Conservation (phyloP, 2,329 filamentous ascomycete species). For the Ceratocystis cacaofunesta region DNA sequence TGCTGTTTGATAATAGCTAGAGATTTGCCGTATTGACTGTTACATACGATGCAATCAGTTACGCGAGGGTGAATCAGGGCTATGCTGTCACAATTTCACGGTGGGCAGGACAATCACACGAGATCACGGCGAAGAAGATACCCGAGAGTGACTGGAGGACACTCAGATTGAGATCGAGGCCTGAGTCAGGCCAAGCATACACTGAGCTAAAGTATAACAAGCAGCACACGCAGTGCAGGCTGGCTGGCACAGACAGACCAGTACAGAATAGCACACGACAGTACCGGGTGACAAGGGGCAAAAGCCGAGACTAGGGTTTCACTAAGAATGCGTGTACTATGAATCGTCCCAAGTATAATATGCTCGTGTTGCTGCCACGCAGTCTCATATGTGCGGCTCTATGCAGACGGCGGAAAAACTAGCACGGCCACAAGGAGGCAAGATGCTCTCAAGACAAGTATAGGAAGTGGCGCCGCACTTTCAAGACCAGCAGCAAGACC, state of each 20-base stretch:
- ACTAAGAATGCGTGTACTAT: background rate
- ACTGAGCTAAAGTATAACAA: background rate
- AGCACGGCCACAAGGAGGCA: background rate
- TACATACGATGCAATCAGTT: background rate
- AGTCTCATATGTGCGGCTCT: slow-evolving; percentile 3
- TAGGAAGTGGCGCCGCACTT: background rate
- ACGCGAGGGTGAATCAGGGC: background rate
- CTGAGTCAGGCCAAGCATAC: background rate
- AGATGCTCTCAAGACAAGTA: background rate
- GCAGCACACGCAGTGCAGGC: background rate
- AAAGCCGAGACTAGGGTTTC: background rate
- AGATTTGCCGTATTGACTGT: background rate
- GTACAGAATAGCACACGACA: background rate
- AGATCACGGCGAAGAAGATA: background rate
- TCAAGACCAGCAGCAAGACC: background rate
- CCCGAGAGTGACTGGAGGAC: background rate
- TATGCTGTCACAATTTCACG: background rate
- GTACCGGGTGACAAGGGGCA: background rate
- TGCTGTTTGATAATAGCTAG: background rate
- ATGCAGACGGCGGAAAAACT: background rate
- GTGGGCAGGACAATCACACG: background rate
- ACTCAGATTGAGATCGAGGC: background rate
- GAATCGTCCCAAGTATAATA: slow-evolving; percentile 5
- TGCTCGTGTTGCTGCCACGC: background rate
- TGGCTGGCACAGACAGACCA: background rate